These are phyloP conservation scores for Candida andamanensis DNA, from an alignment of 805 yeast species.

Conservation along the genomic window DNA sequence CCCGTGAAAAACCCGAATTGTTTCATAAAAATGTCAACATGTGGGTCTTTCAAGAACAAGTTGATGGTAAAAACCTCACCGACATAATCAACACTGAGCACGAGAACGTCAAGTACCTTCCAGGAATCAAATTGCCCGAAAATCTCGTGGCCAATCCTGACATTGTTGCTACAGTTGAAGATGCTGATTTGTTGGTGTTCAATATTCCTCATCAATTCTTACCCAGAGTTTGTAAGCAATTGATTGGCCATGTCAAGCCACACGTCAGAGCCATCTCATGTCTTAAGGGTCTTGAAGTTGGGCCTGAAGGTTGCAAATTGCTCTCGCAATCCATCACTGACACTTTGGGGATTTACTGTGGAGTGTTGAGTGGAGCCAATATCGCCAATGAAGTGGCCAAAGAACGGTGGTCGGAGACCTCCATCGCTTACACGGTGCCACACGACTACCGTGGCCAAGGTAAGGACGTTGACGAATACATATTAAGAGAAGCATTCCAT, in stretches of 20 bases:
- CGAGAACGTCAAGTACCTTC: slow-evolving; percentile 92
- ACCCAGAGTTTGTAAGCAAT: slow-evolving; percentile 66
- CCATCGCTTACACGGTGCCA: slow-evolving; percentile 85
- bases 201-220: slow-evolving; percentile 97
- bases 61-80: slow-evolving; percentile 75
- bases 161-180: slow-evolving; percentile 66
- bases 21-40: slow-evolving; percentile 75
- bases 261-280: slow-evolving; percentile 87
- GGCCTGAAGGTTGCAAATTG: slow-evolving; percentile 77
- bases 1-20: slow-evolving; percentile 62
- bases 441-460: slow-evolving; percentile 63
- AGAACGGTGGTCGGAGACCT: slow-evolving; percentile 95
- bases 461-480: slow-evolving; percentile 62
- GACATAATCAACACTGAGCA: slow-evolving; percentile 86
- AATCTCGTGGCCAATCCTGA: slow-evolving; percentile 88
- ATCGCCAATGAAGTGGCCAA: slow-evolving; percentile 95
- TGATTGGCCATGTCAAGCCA: slow-evolving; percentile 70
- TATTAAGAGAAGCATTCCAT: slow-evolving; percentile 83
- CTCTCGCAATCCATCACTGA: slow-evolving; percentile 76
- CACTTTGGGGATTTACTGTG: slow-evolving; percentile 82
- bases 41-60: slow-evolving; percentile 94
- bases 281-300: slow-evolving; percentile 90
- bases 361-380: slow-evolving; percentile 96
- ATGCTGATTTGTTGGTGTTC: slow-evolving; percentile 83
- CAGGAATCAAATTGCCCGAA: slow-evolving; percentile 80